Conservation (phyloP, 1,284 basidiomycete species). For the Malassezia furfur region DNA sequence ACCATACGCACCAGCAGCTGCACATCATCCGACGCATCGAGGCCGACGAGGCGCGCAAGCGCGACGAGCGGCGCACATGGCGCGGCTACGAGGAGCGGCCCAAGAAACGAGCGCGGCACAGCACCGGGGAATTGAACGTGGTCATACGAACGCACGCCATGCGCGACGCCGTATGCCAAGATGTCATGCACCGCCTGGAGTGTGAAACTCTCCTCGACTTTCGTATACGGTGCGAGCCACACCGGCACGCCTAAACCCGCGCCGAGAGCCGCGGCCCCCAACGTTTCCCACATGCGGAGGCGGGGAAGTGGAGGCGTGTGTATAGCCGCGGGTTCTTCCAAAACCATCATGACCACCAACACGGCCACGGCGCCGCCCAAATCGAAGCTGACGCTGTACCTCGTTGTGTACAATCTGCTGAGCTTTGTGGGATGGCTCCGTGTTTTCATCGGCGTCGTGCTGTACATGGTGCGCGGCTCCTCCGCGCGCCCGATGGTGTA, state of each 20-base stretch:
- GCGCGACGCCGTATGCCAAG: conserved; percentile 61
- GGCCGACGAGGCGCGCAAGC: conserved; percentile 47
- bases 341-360: neutral
- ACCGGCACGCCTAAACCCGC: neutral
- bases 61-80: conserved; percentile 35
- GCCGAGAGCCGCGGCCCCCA: neutral
- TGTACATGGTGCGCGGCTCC: conserved; percentile 8
- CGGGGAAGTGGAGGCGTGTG: conserved; percentile 6
- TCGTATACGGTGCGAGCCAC: conserved; percentile 64
- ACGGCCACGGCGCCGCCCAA: neutral
- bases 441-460: conserved; percentile 5
- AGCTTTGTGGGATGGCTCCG: conserved; percentile 14
- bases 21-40: conserved; percentile 55
- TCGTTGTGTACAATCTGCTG: conserved; percentile 14
- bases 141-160: conserved; percentile 60
- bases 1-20: conserved; percentile 66
- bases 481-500: conserved; percentile 2
- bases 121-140: conserved; percentile 80
- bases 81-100: conserved; percentile 52
- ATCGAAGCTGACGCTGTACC: conserved; percentile 1
- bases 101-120: conserved; percentile 77
- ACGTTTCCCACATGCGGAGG: neutral
- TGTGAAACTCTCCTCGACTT: conserved; percentile 95
- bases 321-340: neutral
- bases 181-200: conserved; percentile 85